These are phyloP conservation scores for Diaporthe helianthi DNA, from an alignment of 2,329 filamentous ascomycete species.

Conservation along the genomic window DNA sequence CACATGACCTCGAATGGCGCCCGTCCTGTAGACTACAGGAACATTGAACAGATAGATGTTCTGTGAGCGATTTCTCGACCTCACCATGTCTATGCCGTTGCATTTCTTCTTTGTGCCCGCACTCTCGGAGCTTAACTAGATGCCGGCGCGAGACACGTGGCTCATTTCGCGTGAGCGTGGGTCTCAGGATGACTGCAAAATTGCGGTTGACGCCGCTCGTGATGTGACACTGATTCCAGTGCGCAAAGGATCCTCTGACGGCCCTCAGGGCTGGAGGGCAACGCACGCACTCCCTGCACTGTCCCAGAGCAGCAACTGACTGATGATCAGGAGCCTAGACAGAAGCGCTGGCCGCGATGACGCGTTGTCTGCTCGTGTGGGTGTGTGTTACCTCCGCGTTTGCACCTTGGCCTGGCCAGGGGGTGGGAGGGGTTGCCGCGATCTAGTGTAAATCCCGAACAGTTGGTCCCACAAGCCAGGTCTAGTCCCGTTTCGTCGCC, in stretches of 20 bases:
- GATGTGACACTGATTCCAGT: constrained; percentile 26
- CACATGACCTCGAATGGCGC: constrained; percentile 15
- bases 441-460: constrained; percentile 34
- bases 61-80: neutral
- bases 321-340: constrained; percentile 16
- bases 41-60: too few species aligned
- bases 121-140: constrained; percentile 1
- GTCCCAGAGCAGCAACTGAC: constrained; percentile 14
- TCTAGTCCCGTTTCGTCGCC: constrained; percentile 26
- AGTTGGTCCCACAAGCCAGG: constrained; percentile 29
- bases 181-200: neutral
- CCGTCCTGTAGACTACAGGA: neutral
- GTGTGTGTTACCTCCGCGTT: constrained; percentile 20
- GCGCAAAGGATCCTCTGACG: neutral
- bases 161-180: constrained; percentile 8
- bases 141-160: constrained; percentile 17
- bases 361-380: constrained; percentile 25
- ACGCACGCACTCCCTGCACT: neutral
- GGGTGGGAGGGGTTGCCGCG: constrained; percentile 27
- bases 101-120: neutral
- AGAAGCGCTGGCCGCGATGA: constrained; percentile 19
- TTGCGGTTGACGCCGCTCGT: constrained; percentile 19
- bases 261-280: neutral
- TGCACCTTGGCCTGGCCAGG: constrained; percentile 7
- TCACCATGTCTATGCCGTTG: neutral